phyloP scores from a whole-genome alignment of 2,329 filamentous ascomycete genomes.

The Herpotrichia juniperi region DNA sequence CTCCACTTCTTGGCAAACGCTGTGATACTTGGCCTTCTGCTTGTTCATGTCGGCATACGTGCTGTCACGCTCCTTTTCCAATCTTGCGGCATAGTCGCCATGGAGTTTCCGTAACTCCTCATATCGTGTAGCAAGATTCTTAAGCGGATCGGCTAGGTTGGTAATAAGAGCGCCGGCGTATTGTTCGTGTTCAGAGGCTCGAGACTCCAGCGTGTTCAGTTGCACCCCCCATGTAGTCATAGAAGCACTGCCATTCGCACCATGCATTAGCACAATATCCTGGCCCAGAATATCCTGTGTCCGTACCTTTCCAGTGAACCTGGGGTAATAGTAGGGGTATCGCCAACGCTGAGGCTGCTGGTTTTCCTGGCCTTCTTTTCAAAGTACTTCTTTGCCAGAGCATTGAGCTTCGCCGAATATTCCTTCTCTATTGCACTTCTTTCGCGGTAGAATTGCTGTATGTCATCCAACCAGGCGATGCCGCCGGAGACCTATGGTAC shows the following conservation, averaged over 20 bases:
- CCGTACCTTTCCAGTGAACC: conserved; percentile 86
- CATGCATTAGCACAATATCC: conserved; percentile 25
- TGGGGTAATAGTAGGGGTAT: conserved; percentile 89
- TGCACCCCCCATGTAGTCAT: conserved; percentile 97
- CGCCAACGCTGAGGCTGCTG: conserved; percentile 86
- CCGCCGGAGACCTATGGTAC: conserved; percentile 71
- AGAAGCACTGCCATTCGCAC: conserved; percentile 68
- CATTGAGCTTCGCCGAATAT: conserved; percentile 86
- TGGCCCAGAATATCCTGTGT: neutral
- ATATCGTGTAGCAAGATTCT: conserved; percentile 73
- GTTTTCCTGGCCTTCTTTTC: conserved; percentile 95
- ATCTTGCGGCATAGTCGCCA: conserved; percentile 82
- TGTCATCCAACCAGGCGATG: conserved; percentile 94
- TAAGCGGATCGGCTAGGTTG: conserved; percentile 86
- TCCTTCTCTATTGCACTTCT: conserved; percentile 95
- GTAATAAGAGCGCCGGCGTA: conserved; percentile 79
- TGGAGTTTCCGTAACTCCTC: conserved; percentile 94
- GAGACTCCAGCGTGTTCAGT: conserved; percentile 84
- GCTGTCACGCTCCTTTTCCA: conserved; percentile 86
- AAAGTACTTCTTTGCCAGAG: conserved; percentile 92
- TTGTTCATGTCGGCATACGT: conserved; percentile 88
- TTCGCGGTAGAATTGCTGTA: conserved; percentile 97
- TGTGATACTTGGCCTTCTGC: conserved; percentile 90
- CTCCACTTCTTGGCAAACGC: conserved; percentile 92
- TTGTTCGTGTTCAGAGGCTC: conserved; percentile 86